Conservation (phyloP, 2,329 filamentous ascomycete genomes). For the Hymenoscyphus salicellus region DNA sequence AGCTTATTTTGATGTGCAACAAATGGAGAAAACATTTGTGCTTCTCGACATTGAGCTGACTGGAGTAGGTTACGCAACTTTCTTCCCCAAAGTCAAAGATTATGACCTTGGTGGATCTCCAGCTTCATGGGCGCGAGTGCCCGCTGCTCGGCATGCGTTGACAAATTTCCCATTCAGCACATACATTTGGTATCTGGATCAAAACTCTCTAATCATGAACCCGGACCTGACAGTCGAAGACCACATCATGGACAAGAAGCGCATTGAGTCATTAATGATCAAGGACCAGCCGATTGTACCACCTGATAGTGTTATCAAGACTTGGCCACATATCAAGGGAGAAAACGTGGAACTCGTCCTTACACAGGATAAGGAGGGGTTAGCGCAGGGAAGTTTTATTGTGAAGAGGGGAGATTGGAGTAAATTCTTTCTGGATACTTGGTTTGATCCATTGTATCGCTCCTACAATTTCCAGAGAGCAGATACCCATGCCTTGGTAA, state of each 20-base stretch:
- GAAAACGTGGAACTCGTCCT: constrained; percentile 61
- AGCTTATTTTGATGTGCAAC: constrained; percentile 27
- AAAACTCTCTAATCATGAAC: constrained; percentile 86
- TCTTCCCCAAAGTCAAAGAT: constrained; percentile 73
- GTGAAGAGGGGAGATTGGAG: constrained; percentile 85
- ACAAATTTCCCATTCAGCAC: constrained; percentile 71
- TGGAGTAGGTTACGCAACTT: constrained; percentile 72
- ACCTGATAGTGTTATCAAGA: constrained; percentile 95
- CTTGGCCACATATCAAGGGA: constrained; percentile 76
- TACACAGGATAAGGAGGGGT: constrained; percentile 11
- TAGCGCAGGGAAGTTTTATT: constrained; percentile 49
- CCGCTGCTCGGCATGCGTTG: constrained; percentile 85
- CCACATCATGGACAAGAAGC: constrained; percentile 64
- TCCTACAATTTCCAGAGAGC: constrained; percentile 96
- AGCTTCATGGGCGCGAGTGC: constrained; percentile 71
- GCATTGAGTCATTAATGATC: constrained; percentile 76
- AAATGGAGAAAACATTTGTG: constrained; percentile 5
- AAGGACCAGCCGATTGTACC: constrained; percentile 84
- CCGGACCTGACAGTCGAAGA: constrained; percentile 65
- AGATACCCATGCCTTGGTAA: constrained; percentile 83
- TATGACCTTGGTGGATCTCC: constrained; percentile 66
- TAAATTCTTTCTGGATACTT: constrained; percentile 87
- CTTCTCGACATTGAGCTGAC: constrained; percentile 20
- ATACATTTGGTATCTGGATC: constrained; percentile 85
- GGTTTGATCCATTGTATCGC: constrained; percentile 93